Evolutionary conservation across 2,329 filamentous ascomycete genomes (phyloP).

Genomic region (Hypoxylon sp.): DNA sequence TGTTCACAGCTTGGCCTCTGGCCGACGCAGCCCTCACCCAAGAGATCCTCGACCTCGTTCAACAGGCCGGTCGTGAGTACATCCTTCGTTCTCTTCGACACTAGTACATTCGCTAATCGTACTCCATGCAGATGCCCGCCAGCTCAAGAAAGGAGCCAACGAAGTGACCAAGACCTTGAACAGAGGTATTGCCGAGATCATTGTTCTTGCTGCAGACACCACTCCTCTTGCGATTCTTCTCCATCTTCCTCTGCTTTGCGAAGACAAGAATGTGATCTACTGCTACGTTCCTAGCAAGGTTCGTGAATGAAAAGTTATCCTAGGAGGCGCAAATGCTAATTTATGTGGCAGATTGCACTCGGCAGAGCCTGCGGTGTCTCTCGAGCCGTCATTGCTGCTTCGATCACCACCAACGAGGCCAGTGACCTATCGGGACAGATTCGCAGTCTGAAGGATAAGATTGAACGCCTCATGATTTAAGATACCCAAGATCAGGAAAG

Average conservation of each 20-base stretch:
- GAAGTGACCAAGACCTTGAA: slow-evolving; percentile 90
- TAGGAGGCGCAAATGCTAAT: slow-evolving; percentile 60
- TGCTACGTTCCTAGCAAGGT: slow-evolving; percentile 71
- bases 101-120: slow-evolving; percentile 13
- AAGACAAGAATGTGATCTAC: slow-evolving; percentile 76
- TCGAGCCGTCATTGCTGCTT: slow-evolving; percentile 85
- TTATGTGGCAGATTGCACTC: slow-evolving; percentile 72
- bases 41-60: slow-evolving; percentile 86
- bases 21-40: slow-evolving; percentile 82
- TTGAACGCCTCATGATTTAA: slow-evolving; percentile 96
- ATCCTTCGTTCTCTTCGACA: neutral
- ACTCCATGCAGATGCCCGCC: slow-evolving; percentile 62
- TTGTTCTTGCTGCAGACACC: slow-evolving; percentile 91
- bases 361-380: slow-evolving; percentile 92
- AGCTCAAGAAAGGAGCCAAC: slow-evolving; percentile 92
- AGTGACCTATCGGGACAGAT: slow-evolving; percentile 91
- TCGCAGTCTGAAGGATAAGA: slow-evolving; percentile 90
- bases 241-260: slow-evolving; percentile 89
- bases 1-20: slow-evolving; percentile 74
- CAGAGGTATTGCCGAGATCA: slow-evolving; percentile 89
- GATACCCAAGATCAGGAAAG: slow-evolving; percentile 39
- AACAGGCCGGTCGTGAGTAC: slow-evolving; percentile 71
- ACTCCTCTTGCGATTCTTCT: slow-evolving; percentile 88
- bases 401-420: slow-evolving; percentile 92
- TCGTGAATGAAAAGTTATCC: slow-evolving; percentile 64